phyloP scores from a whole-genome alignment of 352 stramenopile genomes.

The Phytophthora megakarya region DNA sequence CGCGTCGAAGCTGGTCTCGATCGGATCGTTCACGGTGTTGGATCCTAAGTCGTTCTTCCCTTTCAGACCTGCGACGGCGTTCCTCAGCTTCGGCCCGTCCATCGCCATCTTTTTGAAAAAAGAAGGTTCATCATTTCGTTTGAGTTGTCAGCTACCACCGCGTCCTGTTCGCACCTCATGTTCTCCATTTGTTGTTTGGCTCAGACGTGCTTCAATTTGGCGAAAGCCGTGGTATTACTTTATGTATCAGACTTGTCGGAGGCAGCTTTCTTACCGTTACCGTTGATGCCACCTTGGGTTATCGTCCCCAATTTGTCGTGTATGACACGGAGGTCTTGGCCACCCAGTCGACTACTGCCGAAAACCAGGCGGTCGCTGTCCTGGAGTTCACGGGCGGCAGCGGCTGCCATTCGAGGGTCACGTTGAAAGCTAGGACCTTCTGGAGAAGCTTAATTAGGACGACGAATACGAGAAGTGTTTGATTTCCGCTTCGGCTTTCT shows the following conservation, averaged over 20 bases:
- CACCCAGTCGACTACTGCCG: not conserved
- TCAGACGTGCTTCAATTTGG: not conserved
- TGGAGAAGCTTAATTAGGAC: too few relatives aligned
- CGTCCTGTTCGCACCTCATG: not conserved
- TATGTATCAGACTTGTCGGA: not conserved
- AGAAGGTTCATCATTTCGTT: too few relatives aligned
- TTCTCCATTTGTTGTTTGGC: not conserved
- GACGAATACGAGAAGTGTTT: too few relatives aligned
- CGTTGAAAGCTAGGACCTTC: too few relatives aligned
- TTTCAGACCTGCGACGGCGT: too few relatives aligned
- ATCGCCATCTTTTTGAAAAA: too few relatives aligned
- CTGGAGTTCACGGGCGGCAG: not conserved
- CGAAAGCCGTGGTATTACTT: not conserved
- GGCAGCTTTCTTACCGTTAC: not conserved
- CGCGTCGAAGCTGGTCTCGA: too few relatives aligned
- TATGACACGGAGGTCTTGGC: constrained; percentile 2
- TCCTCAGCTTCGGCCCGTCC: too few relatives aligned
- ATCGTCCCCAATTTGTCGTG: constrained; percentile 1
- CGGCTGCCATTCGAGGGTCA: not conserved
- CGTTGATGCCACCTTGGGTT: not conserved
- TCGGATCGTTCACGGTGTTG: too few relatives aligned
- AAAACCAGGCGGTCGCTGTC: not conserved
- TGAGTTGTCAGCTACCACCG: not conserved
- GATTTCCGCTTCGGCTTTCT: too few relatives aligned
- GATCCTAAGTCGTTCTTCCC: too few relatives aligned